A percentile compares a stretch with the other conserved stretches of the same genome.
These are phyloP conservation scores for Vigna nakashimae DNA, from an alignment of 306 rosid species.

Conservation along the genomic window DNA sequence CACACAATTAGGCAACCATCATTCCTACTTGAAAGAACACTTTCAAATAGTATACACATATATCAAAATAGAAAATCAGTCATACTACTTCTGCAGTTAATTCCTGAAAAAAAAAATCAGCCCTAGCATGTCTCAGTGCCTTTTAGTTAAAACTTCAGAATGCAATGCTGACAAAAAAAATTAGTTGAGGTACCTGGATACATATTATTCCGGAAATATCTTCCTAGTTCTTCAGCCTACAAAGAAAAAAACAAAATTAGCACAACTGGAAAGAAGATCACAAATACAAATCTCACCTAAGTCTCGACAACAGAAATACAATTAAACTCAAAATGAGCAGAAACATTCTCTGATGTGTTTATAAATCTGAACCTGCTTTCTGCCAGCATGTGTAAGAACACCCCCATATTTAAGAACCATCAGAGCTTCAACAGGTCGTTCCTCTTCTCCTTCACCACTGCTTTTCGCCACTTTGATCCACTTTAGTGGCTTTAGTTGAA, in stretches of 20 bases:
- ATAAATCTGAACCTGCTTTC: slow-evolving; percentile 79
- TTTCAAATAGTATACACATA: slow-evolving; percentile 19
- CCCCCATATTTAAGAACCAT: slow-evolving; percentile 99
- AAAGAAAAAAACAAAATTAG: slow-evolving; percentile 32
- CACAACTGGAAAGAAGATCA: slow-evolving; percentile 26
- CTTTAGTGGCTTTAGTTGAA: slow-evolving; percentile 94
- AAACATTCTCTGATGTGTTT: not conserved
- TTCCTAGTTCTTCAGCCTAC: slow-evolving; percentile 98
- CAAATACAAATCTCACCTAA: not conserved
- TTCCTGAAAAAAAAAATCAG: not conserved
- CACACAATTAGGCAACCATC: not conserved
- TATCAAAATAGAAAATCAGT: slow-evolving; percentile 19
- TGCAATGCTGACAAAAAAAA: slow-evolving; percentile 21
- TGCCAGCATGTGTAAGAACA: slow-evolving; percentile 97
- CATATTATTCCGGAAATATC: slow-evolving; percentile 96
- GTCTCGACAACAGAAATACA: slow-evolving; percentile 14
- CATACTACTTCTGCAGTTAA: not conserved
- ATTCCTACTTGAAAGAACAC: slow-evolving; percentile 23
- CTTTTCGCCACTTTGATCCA: slow-evolving; percentile 85
- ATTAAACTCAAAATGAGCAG: slow-evolving; percentile 33
- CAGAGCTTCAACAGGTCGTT: slow-evolving; percentile 92
- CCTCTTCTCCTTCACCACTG: slow-evolving; percentile 89
- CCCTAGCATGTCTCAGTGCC: not conserved
- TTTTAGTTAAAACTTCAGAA: slow-evolving; percentile 22
- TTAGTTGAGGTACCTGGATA: slow-evolving; percentile 76